Evolutionary conservation across 345 rosid genomes (phyloP).

Genomic region (Clausena lansium): DNA sequence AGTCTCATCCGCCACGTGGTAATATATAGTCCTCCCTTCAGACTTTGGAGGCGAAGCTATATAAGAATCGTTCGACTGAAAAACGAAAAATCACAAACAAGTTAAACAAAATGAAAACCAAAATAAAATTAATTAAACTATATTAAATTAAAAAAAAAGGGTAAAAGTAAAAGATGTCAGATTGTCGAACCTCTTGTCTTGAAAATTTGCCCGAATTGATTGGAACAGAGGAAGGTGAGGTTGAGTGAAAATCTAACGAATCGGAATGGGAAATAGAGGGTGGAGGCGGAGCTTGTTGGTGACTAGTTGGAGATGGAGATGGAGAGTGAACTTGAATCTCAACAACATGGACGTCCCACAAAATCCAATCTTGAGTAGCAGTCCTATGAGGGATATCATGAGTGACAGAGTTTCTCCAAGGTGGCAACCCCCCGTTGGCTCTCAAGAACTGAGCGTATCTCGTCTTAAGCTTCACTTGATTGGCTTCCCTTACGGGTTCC

Average conservation of each 20-base stretch:
- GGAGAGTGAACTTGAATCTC: constrained; percentile 48
- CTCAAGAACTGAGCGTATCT: constrained; percentile 61
- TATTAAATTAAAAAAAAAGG: no score
- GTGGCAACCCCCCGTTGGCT: constrained; percentile 73
- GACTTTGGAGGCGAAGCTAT: constrained; percentile 64
- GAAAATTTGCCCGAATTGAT: constrained; percentile 42
- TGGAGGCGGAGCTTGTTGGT: neutral
- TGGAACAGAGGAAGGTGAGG: constrained; percentile 46
- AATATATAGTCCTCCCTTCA: constrained; percentile 81
- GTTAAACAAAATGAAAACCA: neutral
- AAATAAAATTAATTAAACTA: neutral
- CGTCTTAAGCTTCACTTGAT: constrained; percentile 51
- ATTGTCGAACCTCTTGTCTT: constrained; percentile 66
- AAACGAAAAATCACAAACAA: neutral
- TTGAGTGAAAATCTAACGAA: constrained; percentile 44
- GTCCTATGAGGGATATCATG: constrained; percentile 69
- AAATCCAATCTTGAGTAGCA: constrained; percentile 60
- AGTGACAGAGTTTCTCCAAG: constrained; percentile 76
- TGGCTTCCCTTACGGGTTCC: constrained; percentile 72
- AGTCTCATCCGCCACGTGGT: constrained; percentile 71
- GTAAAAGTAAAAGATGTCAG: neutral
- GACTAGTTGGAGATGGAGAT: constrained; percentile 28
- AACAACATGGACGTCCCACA: constrained; percentile 73
- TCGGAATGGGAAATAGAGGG: constrained; percentile 31
- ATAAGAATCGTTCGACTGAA: constrained; percentile 66